Conservation (phyloP, 192 early-diverging fungal species). For the Piromyces finnis region DNA sequence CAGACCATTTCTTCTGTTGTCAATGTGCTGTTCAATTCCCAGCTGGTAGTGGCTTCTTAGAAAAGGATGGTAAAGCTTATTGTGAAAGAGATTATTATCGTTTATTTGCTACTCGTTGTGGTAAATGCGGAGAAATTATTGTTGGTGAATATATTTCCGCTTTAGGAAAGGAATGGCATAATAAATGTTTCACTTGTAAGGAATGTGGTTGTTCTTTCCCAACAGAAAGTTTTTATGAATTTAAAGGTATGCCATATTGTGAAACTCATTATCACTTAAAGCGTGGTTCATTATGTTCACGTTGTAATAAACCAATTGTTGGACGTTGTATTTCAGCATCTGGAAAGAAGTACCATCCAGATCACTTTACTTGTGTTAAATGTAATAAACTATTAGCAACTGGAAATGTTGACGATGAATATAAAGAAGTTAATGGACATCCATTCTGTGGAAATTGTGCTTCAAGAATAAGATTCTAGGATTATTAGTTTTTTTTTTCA, state of each 20-base stretch:
- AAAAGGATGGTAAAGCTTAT: slow-evolving; percentile 4
- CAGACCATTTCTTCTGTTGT: slow-evolving; percentile 20
- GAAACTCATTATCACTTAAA: slow-evolving; percentile 9
- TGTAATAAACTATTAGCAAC: not conserved
- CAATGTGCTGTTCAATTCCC: slow-evolving; percentile 11
- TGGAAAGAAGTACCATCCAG: slow-evolving; percentile 1
- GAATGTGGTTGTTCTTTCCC: slow-evolving; percentile 15
- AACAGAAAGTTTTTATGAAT: slow-evolving; percentile 14
- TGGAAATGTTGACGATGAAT: not conserved
- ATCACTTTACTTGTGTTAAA: not conserved
- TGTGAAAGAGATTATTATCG: slow-evolving; percentile 15
- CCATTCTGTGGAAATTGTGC: not conserved
- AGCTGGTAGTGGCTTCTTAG: not conserved
- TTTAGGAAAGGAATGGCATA: slow-evolving; percentile 16
- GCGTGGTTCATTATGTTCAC: slow-evolving; percentile 5
- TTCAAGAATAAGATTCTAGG: not conserved
- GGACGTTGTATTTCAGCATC: slow-evolving; percentile 1
- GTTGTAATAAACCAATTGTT: slow-evolving; percentile 5
- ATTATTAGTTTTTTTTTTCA: too few species aligned
- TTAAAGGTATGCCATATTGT: slow-evolving; percentile 14
- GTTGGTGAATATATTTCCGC: slow-evolving; percentile 19
- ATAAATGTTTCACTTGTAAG: slow-evolving; percentile 16
- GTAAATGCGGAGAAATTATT: slow-evolving; percentile 10
- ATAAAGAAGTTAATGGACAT: not conserved
- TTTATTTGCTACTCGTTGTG: slow-evolving; percentile 15